Conservation (phyloP, 352 stramenopile genomes). For the Phytophthora citricola region DNA sequence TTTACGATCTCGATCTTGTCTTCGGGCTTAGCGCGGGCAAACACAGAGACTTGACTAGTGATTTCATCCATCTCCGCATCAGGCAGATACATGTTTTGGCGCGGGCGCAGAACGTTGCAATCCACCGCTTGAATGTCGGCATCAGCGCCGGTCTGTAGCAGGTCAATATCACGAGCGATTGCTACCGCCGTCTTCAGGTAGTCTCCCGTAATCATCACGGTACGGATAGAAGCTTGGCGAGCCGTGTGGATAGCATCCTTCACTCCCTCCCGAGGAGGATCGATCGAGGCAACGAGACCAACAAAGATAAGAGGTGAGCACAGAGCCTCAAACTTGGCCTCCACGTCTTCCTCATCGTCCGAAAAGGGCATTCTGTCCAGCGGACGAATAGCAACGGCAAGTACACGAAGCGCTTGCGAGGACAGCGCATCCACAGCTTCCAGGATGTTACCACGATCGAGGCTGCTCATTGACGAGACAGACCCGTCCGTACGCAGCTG, state of each 20-base stretch:
- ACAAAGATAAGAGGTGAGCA: conserved; percentile 90
- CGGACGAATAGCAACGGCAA: conserved; percentile 90
- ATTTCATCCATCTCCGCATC: conserved; percentile 90
- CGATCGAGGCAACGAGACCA: conserved; percentile 93
- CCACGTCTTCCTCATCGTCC: conserved; percentile 57
- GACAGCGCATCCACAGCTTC: conserved; percentile 64
- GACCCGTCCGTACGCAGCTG: conserved; percentile 54
- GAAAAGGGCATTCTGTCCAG: conserved; percentile 52
- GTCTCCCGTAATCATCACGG: conserved; percentile 95
- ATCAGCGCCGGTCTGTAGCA: conserved; percentile 70
- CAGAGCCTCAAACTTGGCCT: conserved; percentile 62
- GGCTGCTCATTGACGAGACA: conserved; percentile 42
- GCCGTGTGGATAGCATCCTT: conserved; percentile 64
- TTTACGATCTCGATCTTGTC: conserved; percentile 97
- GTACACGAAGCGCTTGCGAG: conserved; percentile 79
- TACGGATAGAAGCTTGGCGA: conserved; percentile 62
- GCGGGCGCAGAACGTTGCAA: conserved; percentile 64
- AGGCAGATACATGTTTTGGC: conserved; percentile 49
- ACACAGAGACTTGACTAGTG: conserved; percentile 80
- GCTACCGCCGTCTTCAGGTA: conserved; percentile 94
- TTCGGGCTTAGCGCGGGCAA: conserved; percentile 94
- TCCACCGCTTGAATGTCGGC: conserved; percentile 62
- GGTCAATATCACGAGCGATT: conserved; percentile 92
- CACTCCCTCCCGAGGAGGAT: conserved; percentile 66
- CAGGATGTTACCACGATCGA: conserved; percentile 48